Evolutionary conservation across 202 grass and related monocot genomes (phyloP).

Genomic region (Saccharum hybrid): DNA sequence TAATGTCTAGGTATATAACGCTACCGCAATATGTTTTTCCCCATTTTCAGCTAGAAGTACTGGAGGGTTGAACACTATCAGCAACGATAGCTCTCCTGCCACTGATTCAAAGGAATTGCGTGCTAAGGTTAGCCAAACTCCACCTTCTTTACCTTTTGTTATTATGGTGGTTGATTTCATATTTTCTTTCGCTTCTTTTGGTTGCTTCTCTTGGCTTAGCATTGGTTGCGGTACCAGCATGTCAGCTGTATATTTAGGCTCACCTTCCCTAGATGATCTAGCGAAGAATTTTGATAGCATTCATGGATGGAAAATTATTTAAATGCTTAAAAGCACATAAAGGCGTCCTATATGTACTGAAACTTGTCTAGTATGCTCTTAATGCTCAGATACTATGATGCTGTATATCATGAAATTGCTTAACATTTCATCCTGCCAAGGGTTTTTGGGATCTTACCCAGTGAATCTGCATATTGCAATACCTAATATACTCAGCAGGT

Average conservation of each 20-base stretch:
- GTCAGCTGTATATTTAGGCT: neutral
- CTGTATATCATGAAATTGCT: neutral
- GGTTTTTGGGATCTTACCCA: neutral
- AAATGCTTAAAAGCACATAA: neutral
- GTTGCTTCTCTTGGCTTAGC: neutral
- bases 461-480: conserved; percentile 21
- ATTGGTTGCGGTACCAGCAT: neutral
- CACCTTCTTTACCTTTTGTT: neutral
- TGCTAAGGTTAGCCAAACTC: conserved; percentile 63
- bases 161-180: neutral
- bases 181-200: neutral
- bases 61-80: conserved; percentile 58
- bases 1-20: neutral
- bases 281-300: neutral
- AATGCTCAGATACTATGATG: neutral
- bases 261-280: neutral
- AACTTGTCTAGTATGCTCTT: neutral
- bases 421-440: neutral
- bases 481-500: neutral
- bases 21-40: neutral
- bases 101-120: conserved; percentile 74
- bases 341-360: neutral
- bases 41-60: conserved; percentile 63
- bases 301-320: neutral
- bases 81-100: conserved; percentile 51